Evolutionary conservation across 2,329 filamentous ascomycete species (phyloP).

Genomic region (Fusarium sp.): DNA sequence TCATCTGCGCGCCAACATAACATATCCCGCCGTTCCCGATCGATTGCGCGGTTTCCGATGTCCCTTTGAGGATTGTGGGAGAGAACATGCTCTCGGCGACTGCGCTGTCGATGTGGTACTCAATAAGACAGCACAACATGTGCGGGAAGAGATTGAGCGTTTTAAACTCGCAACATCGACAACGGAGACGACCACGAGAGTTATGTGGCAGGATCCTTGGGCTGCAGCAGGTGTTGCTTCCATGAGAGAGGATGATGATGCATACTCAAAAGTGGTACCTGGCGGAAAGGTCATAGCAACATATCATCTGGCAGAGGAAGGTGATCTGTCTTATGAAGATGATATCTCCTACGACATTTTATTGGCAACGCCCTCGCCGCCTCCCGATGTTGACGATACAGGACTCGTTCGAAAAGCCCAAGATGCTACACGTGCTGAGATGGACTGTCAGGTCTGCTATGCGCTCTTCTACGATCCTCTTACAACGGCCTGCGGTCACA

Average conservation of each 20-base stretch:
- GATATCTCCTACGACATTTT: conserved; percentile 66
- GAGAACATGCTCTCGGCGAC: conserved; percentile 82
- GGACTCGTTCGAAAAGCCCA: conserved; percentile 68
- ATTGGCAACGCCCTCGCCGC: conserved; percentile 30
- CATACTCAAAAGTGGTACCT: conserved; percentile 56
- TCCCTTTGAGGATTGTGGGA: conserved; percentile 75
- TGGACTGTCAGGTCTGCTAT: conserved; percentile 93
- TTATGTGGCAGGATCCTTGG: conserved; percentile 58
- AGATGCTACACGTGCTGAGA: conserved; percentile 74
- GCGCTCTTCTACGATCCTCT: conserved; percentile 84
- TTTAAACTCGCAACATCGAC: conserved; percentile 52
- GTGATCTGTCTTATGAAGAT: conserved; percentile 69
- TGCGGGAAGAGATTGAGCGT: conserved; percentile 68
- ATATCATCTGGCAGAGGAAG: conserved; percentile 75
- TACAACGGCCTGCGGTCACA: conserved; percentile 90
- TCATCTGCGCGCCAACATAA: conserved; percentile 77
- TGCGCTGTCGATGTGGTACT: conserved; percentile 84
- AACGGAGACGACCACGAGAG: conserved; percentile 54
- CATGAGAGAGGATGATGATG: conserved; percentile 53
- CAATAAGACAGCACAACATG: conserved; percentile 76
- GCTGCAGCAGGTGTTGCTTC: conserved; percentile 59
- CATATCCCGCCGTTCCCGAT: conserved; percentile 79
- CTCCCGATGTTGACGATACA: conserved; percentile 52
- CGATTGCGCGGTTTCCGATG: conserved; percentile 81
- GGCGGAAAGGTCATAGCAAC: conserved; percentile 76